These are phyloP conservation scores for Closterium sp. DNA, from an alignment of 139 green algal genomes.

Conservation along the genomic window DNA sequence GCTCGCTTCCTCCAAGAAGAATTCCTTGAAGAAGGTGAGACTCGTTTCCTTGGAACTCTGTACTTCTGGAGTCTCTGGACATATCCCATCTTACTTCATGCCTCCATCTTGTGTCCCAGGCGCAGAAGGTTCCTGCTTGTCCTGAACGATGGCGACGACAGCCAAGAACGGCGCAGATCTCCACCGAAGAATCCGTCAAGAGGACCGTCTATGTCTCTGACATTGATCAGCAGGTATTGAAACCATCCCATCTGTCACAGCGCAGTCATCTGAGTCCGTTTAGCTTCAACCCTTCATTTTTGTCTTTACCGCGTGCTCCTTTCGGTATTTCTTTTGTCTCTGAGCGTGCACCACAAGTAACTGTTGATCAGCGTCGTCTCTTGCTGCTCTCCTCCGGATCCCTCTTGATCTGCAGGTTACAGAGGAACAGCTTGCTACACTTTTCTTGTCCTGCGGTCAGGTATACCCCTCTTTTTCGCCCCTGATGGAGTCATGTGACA, in stretches of 20 bases:
- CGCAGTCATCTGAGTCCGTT: neutral
- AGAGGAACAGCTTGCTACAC: conserved; percentile 53
- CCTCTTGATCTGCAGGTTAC: conserved; percentile 53
- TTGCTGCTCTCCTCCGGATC: neutral
- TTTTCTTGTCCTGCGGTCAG: conserved; percentile 53
- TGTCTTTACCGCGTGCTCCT: neutral
- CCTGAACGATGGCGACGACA: neutral
- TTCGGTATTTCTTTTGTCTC: neutral
- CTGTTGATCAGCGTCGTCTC: neutral
- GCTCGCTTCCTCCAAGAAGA: neutral
- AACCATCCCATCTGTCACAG: neutral
- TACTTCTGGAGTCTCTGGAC: neutral
- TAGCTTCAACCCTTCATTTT: neutral
- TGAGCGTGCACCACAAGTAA: too few relatives aligned
- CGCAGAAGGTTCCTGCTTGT: neutral
- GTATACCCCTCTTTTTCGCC: conserved; percentile 1
- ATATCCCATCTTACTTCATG: neutral
- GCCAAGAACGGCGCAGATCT: neutral
- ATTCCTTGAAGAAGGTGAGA: neutral
- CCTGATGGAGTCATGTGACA: too few relatives aligned
- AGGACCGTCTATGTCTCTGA: conserved; percentile 59
- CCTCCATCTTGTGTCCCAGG: neutral
- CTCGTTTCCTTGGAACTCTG: neutral
- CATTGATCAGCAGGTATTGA: conserved; percentile 57
- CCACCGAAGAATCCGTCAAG: conserved; percentile 52